Conservation (phyloP, 306 rosid species). For the Prunus fruticosa region DNA sequence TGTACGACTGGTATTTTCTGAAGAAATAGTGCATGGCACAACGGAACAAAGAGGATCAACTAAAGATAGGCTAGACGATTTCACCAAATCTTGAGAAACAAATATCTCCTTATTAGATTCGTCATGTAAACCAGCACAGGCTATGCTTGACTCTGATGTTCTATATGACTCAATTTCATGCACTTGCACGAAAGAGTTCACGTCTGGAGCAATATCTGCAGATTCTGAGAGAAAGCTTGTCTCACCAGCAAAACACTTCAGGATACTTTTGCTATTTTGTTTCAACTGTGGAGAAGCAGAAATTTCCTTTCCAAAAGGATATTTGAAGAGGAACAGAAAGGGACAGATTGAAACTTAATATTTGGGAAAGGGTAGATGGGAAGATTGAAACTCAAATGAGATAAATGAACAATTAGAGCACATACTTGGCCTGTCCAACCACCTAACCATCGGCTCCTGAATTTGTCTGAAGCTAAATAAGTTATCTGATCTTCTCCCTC, state of each 20-base stretch:
- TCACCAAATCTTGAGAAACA: slow-evolving; percentile 64
- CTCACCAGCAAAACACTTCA: slow-evolving; percentile 45
- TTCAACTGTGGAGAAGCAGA: slow-evolving; percentile 35
- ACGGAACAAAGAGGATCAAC: slow-evolving; percentile 84
- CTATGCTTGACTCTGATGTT: slow-evolving; percentile 54
- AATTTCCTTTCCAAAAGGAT: slow-evolving; percentile 42
- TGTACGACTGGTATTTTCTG: slow-evolving; percentile 32
- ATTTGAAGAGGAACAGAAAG: slow-evolving; percentile 25
- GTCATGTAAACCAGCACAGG: slow-evolving; percentile 35
- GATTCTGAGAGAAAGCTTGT: slow-evolving; percentile 90
- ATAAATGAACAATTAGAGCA: slow-evolving; percentile 12
- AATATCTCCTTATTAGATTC: slow-evolving; percentile 34
- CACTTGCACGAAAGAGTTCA: slow-evolving; percentile 59
- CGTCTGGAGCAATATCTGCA: slow-evolving; percentile 65
- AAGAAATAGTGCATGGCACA: slow-evolving; percentile 83
- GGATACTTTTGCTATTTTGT: slow-evolving; percentile 27
- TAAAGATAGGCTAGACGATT: slow-evolving; percentile 55
- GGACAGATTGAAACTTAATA: slow-evolving; percentile 8
- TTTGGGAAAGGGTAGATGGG: neutral
- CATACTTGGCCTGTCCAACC: slow-evolving; percentile 74
- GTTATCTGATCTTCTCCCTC: slow-evolving; percentile 33
- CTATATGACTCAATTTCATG: slow-evolving; percentile 33
- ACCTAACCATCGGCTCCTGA: slow-evolving; percentile 81
- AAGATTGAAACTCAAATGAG: slow-evolving; percentile 13
- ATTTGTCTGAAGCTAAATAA: slow-evolving; percentile 41